Base-by-base conservation (phyloP, 1,284 basidiomycete species). In the Vanrija humicola region DNA sequence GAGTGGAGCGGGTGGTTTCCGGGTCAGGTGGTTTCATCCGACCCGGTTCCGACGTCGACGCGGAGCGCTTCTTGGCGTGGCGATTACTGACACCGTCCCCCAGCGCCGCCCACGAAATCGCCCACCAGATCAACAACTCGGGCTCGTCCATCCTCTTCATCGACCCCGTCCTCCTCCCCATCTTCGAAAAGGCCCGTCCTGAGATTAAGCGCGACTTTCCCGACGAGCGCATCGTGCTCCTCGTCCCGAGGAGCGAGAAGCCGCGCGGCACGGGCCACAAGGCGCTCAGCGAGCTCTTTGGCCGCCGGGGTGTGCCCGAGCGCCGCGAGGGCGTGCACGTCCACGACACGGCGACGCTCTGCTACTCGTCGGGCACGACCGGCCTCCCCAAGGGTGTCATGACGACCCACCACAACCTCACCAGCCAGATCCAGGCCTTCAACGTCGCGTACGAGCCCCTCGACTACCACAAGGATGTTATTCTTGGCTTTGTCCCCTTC, bases 331-430 rank as follows among this genome's bases (percentile, higher is more conserved):
- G 51, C n/a, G 48, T 21, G 6, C 45, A 48, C n/a, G 38, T 48
- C 9, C 52, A 48, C 49, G 18, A 48, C 9, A 55, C 55, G 5
- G 60, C 56, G 14, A 56, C 48, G 63, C 71, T 89, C 34, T 88
- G 86, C 62, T 87, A 87, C 66, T 80, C 79, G 21, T 86, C 84
- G 52, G 85, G 86, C 5, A 88, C 85, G 5, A 77, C 75, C 1
- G 76, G 76, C 3, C 50, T 68, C 14, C 69, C 68, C 26, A 76
- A 77, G 60, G 76, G 76, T 18, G 76, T 77, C 18, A 73, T 74
- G 65, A 86, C 85, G 0, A 85, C 83, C 1, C 86, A 88, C 70
- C 79, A 80, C 56, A 88, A 89, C 61, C 70, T 87, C 43, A 81
- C 79, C 0, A 76, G 58, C 43, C 69, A 72, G 50, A 51, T 62